phyloP scores from a whole-genome alignment of 148 eudicot species.

The Gaultheria prostrata region DNA sequence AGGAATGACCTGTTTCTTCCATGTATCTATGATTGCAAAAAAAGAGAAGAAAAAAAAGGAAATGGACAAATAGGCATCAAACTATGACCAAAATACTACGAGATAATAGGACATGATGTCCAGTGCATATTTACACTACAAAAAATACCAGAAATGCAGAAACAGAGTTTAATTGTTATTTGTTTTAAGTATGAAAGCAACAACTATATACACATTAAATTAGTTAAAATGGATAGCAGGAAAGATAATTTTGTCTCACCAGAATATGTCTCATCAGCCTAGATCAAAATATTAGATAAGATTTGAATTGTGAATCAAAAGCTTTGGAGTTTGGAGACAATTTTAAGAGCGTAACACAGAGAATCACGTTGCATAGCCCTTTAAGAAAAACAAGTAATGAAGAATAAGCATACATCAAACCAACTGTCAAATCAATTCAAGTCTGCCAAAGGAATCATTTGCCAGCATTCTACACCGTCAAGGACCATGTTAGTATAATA shows the following conservation, averaged over 20 bases:
- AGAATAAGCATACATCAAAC: neutral
- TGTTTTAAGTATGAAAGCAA: neutral
- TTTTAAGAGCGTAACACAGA: neutral
- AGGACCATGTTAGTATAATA: neutral
- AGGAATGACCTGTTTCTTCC: slow-evolving; percentile 68
- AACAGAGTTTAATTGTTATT: neutral
- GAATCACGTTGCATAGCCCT: neutral
- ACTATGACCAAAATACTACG: neutral
- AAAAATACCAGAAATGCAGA: neutral
- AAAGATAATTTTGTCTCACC: neutral
- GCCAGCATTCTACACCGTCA: neutral
- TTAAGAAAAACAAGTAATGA: neutral
- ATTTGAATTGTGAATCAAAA: neutral
- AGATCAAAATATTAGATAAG: neutral
- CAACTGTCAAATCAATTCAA: neutral
- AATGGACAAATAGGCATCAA: neutral
- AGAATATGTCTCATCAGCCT: neutral
- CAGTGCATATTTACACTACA: neutral
- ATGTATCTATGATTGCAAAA: slow-evolving; percentile 51
- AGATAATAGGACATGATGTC: neutral
- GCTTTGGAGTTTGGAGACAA: neutral
- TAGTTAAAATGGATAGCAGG: neutral
- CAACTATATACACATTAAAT: neutral
- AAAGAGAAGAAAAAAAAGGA: neutral
- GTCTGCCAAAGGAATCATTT: neutral